These are phyloP conservation scores for Fusarium sp. DNA, from an alignment of 2,329 filamentous ascomycete species.

Conservation along the genomic window DNA sequence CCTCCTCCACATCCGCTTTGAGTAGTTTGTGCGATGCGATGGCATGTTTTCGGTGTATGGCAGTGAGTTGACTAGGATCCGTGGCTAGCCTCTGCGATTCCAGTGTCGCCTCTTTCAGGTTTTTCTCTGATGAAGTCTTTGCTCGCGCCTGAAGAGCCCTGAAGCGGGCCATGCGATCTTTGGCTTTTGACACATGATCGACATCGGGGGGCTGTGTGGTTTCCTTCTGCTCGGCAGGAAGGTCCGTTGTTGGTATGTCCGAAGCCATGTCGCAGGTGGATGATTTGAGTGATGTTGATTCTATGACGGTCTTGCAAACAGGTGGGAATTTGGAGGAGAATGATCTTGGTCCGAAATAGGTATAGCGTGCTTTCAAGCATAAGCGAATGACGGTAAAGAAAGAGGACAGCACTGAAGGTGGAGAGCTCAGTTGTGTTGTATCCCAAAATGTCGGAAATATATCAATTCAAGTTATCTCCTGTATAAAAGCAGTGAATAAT, in stretches of 20 bases:
- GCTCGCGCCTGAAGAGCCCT: constrained; percentile 88
- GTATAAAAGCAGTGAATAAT: too few relatives aligned
- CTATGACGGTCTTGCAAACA: not conserved
- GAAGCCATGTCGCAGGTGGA: constrained; percentile 45
- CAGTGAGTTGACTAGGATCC: constrained; percentile 82
- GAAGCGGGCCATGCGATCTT: constrained; percentile 85
- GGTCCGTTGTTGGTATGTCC: constrained; percentile 20
- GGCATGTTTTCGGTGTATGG: constrained; percentile 87
- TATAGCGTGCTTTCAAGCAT: not conserved
- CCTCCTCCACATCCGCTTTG: constrained; percentile 89
- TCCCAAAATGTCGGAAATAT: too few relatives aligned
- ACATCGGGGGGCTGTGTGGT: constrained; percentile 38
- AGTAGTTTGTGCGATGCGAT: constrained; percentile 93
- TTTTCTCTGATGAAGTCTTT: constrained; percentile 79
- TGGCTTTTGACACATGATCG: constrained; percentile 62
- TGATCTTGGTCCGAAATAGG: not conserved
- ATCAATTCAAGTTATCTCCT: too few relatives aligned
- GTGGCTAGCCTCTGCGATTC: constrained; percentile 85
- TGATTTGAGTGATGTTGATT: constrained; percentile 13
- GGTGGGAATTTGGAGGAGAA: not conserved
- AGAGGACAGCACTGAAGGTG: too few relatives aligned
- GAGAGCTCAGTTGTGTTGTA: too few relatives aligned
- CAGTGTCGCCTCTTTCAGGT: constrained; percentile 85
- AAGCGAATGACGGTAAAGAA: too few relatives aligned
- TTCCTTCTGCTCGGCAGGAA: constrained; percentile 37